Conservation (phyloP, 371 early-diverging fungal species). For the Apophysomyces trapeziformis region DNA sequence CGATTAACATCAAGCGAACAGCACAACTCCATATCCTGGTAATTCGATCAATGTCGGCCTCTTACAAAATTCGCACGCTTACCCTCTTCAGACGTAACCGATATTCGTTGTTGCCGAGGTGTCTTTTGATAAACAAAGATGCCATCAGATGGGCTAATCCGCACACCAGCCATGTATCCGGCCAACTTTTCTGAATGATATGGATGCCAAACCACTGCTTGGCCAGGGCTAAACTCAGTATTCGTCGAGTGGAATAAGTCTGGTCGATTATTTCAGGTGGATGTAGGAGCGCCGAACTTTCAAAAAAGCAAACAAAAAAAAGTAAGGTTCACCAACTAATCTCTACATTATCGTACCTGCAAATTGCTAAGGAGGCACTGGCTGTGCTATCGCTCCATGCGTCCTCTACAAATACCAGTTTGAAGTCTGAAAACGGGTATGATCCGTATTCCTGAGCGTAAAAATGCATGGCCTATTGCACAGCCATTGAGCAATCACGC, state of each 20-base stretch:
- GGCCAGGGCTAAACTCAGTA: constrained; percentile 74
- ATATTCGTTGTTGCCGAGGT: constrained; percentile 90
- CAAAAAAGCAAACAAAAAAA: background rate
- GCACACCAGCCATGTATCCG: constrained; percentile 86
- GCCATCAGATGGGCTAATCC: constrained; percentile 82
- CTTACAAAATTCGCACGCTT: constrained; percentile 13
- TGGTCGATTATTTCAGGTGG: constrained; percentile 85
- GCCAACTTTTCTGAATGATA: constrained; percentile 79
- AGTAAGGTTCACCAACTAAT: background rate
- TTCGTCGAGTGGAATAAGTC: constrained; percentile 76
- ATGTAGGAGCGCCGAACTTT: constrained; percentile 73
- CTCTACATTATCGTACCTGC: constrained; percentile 41
- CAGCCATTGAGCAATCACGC: background rate
- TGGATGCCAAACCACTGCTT: constrained; percentile 95
- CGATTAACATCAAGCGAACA: constrained; percentile 84
- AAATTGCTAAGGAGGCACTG: constrained; percentile 73
- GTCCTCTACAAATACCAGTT: constrained; percentile 88
- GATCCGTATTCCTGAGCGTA: constrained; percentile 86
- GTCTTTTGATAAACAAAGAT: constrained; percentile 73
- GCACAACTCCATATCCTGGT: constrained; percentile 82
- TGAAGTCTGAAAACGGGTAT: constrained; percentile 86
- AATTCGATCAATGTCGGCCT: background rate
- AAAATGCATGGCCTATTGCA: constrained; percentile 73
- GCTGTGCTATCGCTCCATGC: constrained; percentile 65
- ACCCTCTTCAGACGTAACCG: constrained; percentile 80